A percentile compares a stretch with the other conserved stretches of the same genome.
phyloP scores from a whole-genome alignment of 2,329 filamentous ascomycete species.

The Dothiorella sarmentorum region DNA sequence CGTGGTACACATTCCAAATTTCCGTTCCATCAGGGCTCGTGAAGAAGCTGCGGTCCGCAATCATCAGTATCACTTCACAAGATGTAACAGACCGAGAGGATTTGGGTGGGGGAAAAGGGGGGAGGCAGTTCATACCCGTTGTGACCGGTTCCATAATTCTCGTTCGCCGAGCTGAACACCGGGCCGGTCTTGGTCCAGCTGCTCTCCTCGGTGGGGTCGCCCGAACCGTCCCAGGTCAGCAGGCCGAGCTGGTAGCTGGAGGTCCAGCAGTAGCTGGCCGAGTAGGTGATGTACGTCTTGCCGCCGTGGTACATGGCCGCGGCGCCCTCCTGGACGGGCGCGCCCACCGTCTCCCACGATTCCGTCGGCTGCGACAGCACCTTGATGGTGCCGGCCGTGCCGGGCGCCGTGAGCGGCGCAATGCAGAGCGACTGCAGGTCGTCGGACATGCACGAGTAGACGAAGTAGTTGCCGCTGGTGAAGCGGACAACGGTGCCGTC shows the following conservation, averaged over 20 bases:
- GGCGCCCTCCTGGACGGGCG: constrained; percentile 55
- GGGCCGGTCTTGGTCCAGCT: constrained; percentile 55
- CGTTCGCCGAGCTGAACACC: constrained; percentile 52
- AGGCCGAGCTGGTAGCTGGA: constrained; percentile 53
- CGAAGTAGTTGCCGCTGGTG: constrained; percentile 49
- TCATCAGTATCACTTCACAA: background rate
- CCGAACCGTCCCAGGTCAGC: constrained; percentile 50
- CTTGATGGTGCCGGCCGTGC: constrained; percentile 44
- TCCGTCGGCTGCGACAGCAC: constrained; percentile 52
- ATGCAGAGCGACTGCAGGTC: constrained; percentile 44
- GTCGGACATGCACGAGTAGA: constrained; percentile 53
- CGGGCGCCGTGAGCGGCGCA: constrained; percentile 39
- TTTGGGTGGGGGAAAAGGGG: background rate
- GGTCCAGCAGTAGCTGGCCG: constrained; percentile 57
- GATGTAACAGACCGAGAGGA: background rate
- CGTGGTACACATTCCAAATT: constrained; percentile 57
- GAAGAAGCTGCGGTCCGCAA: constrained; percentile 48
- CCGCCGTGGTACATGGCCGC: constrained; percentile 53
- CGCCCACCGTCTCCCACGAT: constrained; percentile 50
- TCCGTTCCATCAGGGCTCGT: constrained; percentile 53
- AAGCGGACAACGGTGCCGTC: constrained; percentile 54
- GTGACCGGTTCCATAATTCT: constrained; percentile 56
- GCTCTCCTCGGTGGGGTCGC: constrained; percentile 43
- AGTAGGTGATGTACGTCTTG: constrained; percentile 53
- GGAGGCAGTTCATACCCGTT: constrained; percentile 48